Evolutionary conservation across 768 basidiomycete genomes (phyloP).

Genomic region (Boletellus sp.): DNA sequence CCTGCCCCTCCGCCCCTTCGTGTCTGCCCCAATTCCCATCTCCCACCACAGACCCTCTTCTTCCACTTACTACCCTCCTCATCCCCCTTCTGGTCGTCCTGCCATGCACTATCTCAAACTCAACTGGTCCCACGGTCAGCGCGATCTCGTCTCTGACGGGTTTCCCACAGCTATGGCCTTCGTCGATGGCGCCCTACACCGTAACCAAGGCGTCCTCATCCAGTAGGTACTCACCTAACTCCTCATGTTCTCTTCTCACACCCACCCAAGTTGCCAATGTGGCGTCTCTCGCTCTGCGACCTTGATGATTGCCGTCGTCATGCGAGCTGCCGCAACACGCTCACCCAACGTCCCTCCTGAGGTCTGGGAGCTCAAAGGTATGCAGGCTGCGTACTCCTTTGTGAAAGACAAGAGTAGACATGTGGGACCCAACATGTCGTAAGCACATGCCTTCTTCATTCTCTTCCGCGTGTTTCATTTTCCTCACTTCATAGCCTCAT

Average conservation of each 20-base stretch:
- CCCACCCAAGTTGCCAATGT: conserved; percentile 75
- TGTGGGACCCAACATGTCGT: conserved; percentile 95
- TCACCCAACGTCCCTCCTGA: conserved; percentile 66
- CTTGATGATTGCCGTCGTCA: conserved; percentile 84
- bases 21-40: conserved; percentile 66
- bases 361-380: conserved; percentile 76
- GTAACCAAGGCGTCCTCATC: conserved; percentile 77
- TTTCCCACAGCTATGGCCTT: conserved; percentile 81
- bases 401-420: conserved; percentile 87
- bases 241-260: conserved; percentile 12
- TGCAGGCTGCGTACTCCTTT: conserved; percentile 87
- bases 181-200: conserved; percentile 69
- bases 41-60: conserved; percentile 33
- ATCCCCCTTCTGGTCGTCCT: conserved; percentile 66
- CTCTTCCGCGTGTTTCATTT: conserved; percentile 21
- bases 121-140: conserved; percentile 92
- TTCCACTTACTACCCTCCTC: conserved; percentile 62
- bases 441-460: conserved; percentile 39
- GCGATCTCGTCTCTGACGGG: conserved; percentile 75
- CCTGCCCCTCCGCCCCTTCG: conserved; percentile 54
- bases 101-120: conserved; percentile 86
- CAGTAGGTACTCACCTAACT: conserved; percentile 56
- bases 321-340: conserved; percentile 80
- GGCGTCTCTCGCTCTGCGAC: conserved; percentile 92
- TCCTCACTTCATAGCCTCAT: conserved; percentile 58